A percentile compares a stretch with the other conserved stretches of the same genome.
phyloP scores from a whole-genome alignment of 352 stramenopile genomes.

The Globisporangium lucens region DNA sequence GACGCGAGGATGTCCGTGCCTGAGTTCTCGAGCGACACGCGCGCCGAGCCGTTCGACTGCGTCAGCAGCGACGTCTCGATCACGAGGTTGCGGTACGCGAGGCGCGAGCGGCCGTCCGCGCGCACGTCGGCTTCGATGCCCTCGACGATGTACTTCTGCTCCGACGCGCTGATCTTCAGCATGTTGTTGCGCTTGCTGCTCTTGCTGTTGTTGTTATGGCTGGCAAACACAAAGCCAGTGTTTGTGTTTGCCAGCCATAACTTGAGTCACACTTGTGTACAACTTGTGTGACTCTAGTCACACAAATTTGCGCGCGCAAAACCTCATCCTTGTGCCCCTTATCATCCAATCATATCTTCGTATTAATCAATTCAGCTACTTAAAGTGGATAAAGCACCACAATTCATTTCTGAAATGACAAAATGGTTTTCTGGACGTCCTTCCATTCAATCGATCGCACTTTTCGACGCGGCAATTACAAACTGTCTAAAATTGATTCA shows the following conservation, averaged over 20 bases:
- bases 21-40: slow-evolving; percentile 57
- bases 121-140: slow-evolving; percentile 70
- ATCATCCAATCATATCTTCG: no score
- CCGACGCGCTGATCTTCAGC: slow-evolving; percentile 74
- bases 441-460: not conserved
- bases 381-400: no score
- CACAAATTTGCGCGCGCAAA: no score
- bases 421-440: no score
- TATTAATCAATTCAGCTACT: no score
- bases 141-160: slow-evolving; percentile 71
- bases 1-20: slow-evolving; percentile 75
- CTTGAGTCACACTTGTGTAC: no score
- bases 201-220: no score
- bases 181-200: slow-evolving; percentile 29
- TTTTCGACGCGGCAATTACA: not conserved
- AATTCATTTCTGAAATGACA: no score
- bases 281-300: no score
- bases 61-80: slow-evolving; percentile 70
- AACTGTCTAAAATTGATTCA: not conserved
- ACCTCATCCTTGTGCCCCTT: no score
- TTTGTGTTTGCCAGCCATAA: no score
- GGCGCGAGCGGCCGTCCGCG: slow-evolving; percentile 57
- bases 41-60: slow-evolving; percentile 77
- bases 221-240: no score
- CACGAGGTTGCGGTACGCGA: slow-evolving; percentile 57